phyloP scores from a whole-genome alignment of 352 stramenopile species.

The Phytophthora chlamydospora region DNA sequence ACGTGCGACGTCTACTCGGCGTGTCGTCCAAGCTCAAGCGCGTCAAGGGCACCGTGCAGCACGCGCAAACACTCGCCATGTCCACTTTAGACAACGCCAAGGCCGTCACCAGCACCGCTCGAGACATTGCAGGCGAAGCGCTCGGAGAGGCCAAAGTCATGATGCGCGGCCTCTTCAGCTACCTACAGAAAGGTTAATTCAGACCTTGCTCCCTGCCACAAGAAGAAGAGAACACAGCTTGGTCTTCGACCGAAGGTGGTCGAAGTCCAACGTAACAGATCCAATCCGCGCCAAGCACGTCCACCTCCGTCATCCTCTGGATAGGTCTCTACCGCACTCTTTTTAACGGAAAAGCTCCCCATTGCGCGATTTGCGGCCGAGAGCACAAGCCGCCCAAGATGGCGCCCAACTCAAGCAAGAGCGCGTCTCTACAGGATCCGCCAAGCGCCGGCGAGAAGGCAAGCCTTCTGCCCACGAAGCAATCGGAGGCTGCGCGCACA shows the following conservation, averaged over 20 bases:
- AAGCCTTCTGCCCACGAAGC: constrained; percentile 35
- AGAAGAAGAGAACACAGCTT: no score
- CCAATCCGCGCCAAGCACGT: not conserved
- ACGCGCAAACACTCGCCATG: constrained; percentile 86
- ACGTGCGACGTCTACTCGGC: constrained; percentile 72
- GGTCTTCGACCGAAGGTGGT: no score
- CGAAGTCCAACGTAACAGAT: no score
- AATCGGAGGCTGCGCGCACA: not conserved
- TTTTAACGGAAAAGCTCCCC: constrained; percentile 11
- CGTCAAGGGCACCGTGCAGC: constrained; percentile 87
- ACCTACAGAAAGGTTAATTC: constrained; percentile 60
- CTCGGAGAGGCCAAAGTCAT: constrained; percentile 86
- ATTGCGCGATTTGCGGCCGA: constrained; percentile 23
- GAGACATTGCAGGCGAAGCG: constrained; percentile 86
- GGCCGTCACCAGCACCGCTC: constrained; percentile 80
- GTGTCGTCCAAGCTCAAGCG: constrained; percentile 87
- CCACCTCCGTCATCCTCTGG: not conserved
- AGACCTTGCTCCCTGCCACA: no score
- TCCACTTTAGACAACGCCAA: constrained; percentile 85
- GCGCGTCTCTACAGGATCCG: constrained; percentile 15
- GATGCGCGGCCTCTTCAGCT: constrained; percentile 76
- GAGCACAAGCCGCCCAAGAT: constrained; percentile 27
- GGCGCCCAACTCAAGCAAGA: constrained; percentile 25
- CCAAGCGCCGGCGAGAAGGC: constrained; percentile 17
- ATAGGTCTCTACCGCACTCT: no score